Evolutionary conservation across 148 eudicot genomes (phyloP).

Genomic region (Rhododendron griersonianum): DNA sequence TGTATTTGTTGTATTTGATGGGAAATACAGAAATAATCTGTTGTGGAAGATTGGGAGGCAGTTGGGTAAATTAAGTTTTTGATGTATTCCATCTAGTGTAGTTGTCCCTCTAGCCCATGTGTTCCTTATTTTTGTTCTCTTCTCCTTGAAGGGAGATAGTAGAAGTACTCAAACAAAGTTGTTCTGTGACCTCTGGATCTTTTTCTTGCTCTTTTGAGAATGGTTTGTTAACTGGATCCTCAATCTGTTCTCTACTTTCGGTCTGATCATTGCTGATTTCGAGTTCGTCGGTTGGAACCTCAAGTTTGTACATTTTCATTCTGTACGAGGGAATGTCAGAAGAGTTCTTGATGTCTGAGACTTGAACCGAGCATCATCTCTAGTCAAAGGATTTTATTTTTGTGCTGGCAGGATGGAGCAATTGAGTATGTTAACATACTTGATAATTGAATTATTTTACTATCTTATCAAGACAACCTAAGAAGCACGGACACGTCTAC

Average conservation of each 20-base stretch:
- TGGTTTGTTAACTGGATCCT: background rate
- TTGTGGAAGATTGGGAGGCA: conserved; percentile 21
- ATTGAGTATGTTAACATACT: background rate
- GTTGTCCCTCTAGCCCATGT: background rate
- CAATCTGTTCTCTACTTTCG: background rate
- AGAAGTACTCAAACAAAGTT: background rate
- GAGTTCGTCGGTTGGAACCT: background rate
- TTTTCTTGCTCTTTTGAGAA: background rate
- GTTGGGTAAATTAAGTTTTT: conserved; percentile 11
- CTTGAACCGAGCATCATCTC: background rate
- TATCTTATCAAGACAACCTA: background rate
- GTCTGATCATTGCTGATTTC: background rate
- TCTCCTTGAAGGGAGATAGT: background rate
- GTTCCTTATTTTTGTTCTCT: too few relatives aligned
- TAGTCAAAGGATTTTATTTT: background rate
- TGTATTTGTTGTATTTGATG: conserved; percentile 77
- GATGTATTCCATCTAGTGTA: background rate
- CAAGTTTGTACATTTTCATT: background rate
- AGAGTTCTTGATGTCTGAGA: background rate
- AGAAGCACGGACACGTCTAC: too few relatives aligned
- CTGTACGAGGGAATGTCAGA: background rate
- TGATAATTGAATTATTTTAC: background rate
- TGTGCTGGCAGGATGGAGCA: background rate
- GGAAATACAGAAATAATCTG: conserved; percentile 38
- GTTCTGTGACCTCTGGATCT: background rate